phyloP scores from a whole-genome alignment of 1,284 basidiomycete genomes.

The Taiwanofungus camphoratus region DNA sequence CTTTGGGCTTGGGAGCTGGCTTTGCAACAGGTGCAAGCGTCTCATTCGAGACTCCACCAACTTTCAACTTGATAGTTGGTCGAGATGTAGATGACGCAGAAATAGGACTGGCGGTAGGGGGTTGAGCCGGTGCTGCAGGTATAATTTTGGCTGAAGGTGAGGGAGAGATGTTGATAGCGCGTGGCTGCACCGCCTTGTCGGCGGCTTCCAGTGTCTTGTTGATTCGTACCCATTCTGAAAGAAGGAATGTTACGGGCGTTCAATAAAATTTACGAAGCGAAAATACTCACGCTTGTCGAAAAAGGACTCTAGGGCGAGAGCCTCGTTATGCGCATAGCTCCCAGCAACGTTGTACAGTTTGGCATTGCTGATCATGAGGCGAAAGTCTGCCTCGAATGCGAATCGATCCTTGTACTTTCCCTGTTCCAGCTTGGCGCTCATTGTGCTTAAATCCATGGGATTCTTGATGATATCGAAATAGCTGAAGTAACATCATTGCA shows the following conservation, averaged over 20 bases:
- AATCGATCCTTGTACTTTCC: constrained; percentile 85
- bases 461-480: constrained; percentile 89
- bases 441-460: constrained; percentile 94
- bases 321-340: constrained; percentile 74
- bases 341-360: constrained; percentile 79
- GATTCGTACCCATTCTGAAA: constrained; percentile 67
- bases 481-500: constrained; percentile 35
- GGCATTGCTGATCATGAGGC: constrained; percentile 85
- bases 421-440: constrained; percentile 81
- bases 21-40: constrained; percentile 17
- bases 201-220: constrained; percentile 66
- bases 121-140: constrained; percentile 23
- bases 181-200: constrained; percentile 32
- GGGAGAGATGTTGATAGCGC: constrained; percentile 17
- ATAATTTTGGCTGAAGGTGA: constrained; percentile 31
- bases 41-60: constrained; percentile 27
- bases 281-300: constrained; percentile 75
- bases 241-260: constrained; percentile 6
- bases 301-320: constrained; percentile 70
- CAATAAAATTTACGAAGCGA: neutral
- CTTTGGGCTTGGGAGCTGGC: constrained; percentile 33
- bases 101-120: constrained; percentile 28
- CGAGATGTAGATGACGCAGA: constrained; percentile 27
- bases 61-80: constrained; percentile 55
- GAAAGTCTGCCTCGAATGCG: constrained; percentile 84